phyloP scores from a whole-genome alignment of 441 rosid genomes.

The Syzygium syzygioides region DNA sequence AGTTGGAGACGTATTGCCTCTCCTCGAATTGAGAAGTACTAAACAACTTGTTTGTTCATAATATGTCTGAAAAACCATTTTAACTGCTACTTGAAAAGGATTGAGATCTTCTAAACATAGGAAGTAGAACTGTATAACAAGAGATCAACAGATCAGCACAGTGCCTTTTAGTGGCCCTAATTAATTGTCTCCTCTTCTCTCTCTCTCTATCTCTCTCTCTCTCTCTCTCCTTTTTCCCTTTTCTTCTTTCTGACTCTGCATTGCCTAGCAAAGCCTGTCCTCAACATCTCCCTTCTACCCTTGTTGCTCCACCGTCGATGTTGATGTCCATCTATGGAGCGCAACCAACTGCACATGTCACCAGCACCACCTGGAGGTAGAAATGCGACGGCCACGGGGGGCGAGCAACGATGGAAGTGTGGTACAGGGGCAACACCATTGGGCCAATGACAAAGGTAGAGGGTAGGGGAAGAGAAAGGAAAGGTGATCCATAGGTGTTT shows the following conservation, averaged over 20 bases:
- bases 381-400: neutral
- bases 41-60: neutral
- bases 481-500: neutral
- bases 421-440: neutral
- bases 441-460: neutral
- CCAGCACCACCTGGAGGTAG: neutral
- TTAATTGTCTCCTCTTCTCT: too few species aligned
- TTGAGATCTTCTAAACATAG: neutral
- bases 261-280: neutral
- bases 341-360: neutral
- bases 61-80: neutral
- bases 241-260: neutral
- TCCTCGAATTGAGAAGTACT: neutral
- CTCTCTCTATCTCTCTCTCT: too few species aligned
- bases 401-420: neutral
- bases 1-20: neutral
- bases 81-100: neutral
- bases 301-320: neutral
- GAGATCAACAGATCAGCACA: neutral
- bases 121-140: neutral
- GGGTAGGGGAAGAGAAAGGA: neutral
- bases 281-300: neutral
- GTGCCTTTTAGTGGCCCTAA: neutral
- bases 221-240: neutral
- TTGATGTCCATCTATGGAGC: neutral